A percentile compares a stretch with the other conserved stretches of the same genome.
Conservation (phyloP, 257 asterid species). For the Solanum lignicaule region DNA sequence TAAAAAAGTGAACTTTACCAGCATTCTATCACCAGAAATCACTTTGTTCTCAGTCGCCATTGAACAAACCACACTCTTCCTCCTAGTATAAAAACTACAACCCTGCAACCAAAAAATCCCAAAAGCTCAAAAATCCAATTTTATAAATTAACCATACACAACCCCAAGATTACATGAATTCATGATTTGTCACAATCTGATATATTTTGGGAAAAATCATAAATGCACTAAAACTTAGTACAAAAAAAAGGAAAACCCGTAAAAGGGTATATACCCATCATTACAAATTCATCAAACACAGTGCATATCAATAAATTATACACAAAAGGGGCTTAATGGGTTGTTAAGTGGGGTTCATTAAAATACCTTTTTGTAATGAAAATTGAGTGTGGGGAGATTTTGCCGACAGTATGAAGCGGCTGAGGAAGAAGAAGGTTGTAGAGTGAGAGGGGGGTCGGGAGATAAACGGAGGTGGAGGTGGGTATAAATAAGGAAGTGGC, state of each 20-base stretch:
- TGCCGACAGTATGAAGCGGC: conserved; percentile 15
- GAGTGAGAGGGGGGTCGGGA: conserved; percentile 6
- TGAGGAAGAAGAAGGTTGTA: conserved; percentile 4
- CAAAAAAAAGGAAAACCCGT: neutral
- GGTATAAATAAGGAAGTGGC: neutral
- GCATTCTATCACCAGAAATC: conserved; percentile 60
- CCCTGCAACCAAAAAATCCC: neutral
- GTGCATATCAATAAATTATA: neutral
- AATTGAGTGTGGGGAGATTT: conserved; percentile 30
- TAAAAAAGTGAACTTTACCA: conserved; percentile 28
- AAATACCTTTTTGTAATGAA: conserved; percentile 6
- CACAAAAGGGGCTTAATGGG: neutral
- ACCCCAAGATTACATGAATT: neutral
- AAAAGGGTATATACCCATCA: neutral
- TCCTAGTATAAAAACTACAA: neutral
- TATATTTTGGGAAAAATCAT: neutral
- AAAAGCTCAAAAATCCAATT: neutral
- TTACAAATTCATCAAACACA: neutral
- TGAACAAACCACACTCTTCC: conserved; percentile 33
- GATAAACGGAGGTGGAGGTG: neutral
- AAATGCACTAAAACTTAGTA: neutral
- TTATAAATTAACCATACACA: neutral
- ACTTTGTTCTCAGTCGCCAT: conserved; percentile 36
- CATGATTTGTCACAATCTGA: neutral
- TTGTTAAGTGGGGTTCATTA: neutral